Percentiles rank a stretch among this genome's conserved stretches.
These are phyloP conservation scores for Termitomyces sp. DNA, from an alignment of 768 basidiomycete species.

Conservation along the genomic window DNA sequence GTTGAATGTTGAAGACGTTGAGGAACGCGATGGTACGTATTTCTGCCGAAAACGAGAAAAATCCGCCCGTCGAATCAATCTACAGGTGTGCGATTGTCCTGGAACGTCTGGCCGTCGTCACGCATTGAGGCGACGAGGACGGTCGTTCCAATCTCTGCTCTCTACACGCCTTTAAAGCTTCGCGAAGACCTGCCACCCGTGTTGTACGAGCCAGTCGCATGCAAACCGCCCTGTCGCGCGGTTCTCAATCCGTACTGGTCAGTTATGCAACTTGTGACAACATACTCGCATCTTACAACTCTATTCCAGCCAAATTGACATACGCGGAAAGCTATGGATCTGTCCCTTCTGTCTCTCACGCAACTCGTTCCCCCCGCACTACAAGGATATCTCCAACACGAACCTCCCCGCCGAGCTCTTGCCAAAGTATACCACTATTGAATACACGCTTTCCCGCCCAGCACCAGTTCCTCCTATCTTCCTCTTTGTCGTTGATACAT, in stretches of 20 bases:
- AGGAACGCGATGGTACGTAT: conserved; percentile 87
- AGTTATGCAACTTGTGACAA: conserved; percentile 18
- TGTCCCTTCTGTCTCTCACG: conserved; percentile 98
- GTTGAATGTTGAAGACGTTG: conserved; percentile 94
- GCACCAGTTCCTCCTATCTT: conserved; percentile 94
- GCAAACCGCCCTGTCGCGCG: conserved; percentile 96
- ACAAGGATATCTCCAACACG: conserved; percentile 97
- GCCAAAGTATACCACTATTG: conserved; percentile 98
- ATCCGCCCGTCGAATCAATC: neutral
- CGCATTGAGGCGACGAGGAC: conserved; percentile 97
- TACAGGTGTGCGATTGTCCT: conserved; percentile 88
- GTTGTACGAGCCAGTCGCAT: conserved; percentile 96
- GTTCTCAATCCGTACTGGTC: conserved; percentile 98
- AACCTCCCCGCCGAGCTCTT: conserved; percentile 95
- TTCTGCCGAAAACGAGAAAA: neutral
- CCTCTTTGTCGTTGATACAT: conserved; percentile 96
- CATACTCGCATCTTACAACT: neutral
- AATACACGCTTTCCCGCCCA: conserved; percentile 94
- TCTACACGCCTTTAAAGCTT: conserved; percentile 94
- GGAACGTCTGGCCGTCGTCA: conserved; percentile 99
- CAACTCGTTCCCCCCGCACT: conserved; percentile 97
- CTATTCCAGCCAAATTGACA: conserved; percentile 88
- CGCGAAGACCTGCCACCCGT: conserved; percentile 95
- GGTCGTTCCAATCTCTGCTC: conserved; percentile 96
- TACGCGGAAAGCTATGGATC: conserved; percentile 98